Percentiles rank a stretch among this genome's conserved stretches.
Conservation (phyloP, 2,329 filamentous ascomycete genomes). For the Fusarium piperis region DNA sequence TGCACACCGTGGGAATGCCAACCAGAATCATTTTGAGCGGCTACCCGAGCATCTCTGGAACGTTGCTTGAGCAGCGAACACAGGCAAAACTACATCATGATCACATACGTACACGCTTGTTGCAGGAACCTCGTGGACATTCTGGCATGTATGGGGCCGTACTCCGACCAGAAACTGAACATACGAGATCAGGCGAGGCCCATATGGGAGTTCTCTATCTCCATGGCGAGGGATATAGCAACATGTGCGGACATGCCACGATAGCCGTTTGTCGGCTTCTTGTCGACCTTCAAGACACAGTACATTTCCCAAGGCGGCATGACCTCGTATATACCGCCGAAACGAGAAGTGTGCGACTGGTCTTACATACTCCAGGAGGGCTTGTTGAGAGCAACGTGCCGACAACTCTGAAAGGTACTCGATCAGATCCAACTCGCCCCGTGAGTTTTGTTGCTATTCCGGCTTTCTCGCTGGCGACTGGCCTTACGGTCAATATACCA, state of each 20-base stretch:
- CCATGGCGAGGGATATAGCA: background rate
- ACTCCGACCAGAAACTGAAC: background rate
- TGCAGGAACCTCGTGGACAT: background rate
- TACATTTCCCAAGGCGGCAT: background rate
- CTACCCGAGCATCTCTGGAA: background rate
- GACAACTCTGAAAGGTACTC: background rate
- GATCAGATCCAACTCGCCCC: background rate
- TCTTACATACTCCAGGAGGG: background rate
- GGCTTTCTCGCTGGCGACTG: background rate
- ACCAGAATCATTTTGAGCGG: background rate
- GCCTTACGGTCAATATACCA: background rate
- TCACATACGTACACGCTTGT: background rate
- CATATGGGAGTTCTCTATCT: background rate
- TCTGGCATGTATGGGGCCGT: background rate
- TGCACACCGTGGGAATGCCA: background rate
- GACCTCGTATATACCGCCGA: background rate
- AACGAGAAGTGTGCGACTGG: background rate
- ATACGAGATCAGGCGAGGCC: background rate
- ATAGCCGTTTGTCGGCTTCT: background rate
- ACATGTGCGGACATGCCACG: background rate
- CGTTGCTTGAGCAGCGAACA: background rate
- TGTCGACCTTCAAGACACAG: background rate
- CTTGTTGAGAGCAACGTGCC: background rate
- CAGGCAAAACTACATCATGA: background rate
- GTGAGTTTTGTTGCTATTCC: background rate